Conservation (phyloP, 805 yeast species). For the Cyberlindnera subsufficiens region DNA sequence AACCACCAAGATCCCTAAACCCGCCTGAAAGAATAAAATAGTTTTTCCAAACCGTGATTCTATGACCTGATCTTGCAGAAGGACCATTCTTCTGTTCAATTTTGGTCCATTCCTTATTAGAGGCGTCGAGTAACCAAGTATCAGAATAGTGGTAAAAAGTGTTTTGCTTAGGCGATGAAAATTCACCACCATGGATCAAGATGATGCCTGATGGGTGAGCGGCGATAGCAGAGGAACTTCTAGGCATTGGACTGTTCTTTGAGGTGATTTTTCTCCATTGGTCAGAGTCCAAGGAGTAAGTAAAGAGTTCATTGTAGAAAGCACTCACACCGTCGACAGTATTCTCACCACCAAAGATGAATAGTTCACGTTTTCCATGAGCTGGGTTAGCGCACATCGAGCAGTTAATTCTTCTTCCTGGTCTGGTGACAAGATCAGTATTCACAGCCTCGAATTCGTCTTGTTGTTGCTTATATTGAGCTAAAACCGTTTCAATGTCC, state of each 20-base stretch:
- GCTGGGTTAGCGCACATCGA: slow-evolving; percentile 70
- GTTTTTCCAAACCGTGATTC: slow-evolving; percentile 90
- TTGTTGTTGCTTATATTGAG: slow-evolving; percentile 75
- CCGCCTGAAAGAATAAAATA: slow-evolving; percentile 85
- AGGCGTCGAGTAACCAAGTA: slow-evolving; percentile 88
- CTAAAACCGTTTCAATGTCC: slow-evolving; percentile 80
- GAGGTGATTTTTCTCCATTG: slow-evolving; percentile 77
- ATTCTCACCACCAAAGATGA: slow-evolving; percentile 88
- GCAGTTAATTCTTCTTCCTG: slow-evolving; percentile 67
- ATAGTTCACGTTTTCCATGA: slow-evolving; percentile 69
- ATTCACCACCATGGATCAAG: slow-evolving; percentile 92
- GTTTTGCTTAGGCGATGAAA: slow-evolving; percentile 91
- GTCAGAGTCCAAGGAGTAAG: slow-evolving; percentile 70
- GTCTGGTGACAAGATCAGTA: slow-evolving; percentile 51
- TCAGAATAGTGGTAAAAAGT: slow-evolving; percentile 96
- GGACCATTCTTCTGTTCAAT: slow-evolving; percentile 75
- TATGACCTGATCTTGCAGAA: slow-evolving; percentile 84
- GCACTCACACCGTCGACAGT: slow-evolving; percentile 44
- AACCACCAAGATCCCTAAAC: slow-evolving; percentile 80
- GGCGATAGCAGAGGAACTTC: slow-evolving; percentile 92
- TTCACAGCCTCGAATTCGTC: slow-evolving; percentile 67
- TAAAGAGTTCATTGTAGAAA: slow-evolving; percentile 76
- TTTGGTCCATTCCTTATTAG: slow-evolving; percentile 84
- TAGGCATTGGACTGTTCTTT: slow-evolving; percentile 83
- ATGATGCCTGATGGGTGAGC: slow-evolving; percentile 88